Percentiles rank a stretch among this genome's conserved stretches.
These are phyloP conservation scores for Vanrija sp. DNA, from an alignment of 1,284 basidiomycete species.

Conservation along the genomic window DNA sequence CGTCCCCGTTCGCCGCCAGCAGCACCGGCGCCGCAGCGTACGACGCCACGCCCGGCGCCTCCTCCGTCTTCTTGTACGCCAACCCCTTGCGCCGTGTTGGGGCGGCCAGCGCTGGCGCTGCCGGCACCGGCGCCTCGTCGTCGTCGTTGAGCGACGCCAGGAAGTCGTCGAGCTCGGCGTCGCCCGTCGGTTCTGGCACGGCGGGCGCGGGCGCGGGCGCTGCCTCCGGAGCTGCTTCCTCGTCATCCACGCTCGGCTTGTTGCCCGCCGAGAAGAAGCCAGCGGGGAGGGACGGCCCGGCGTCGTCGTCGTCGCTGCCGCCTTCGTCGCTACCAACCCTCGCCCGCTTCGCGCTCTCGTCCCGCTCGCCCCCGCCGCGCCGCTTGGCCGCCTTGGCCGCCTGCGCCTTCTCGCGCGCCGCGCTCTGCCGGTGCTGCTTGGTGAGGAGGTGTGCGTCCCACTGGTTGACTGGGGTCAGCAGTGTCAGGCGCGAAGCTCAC, in stretches of 20 bases:
- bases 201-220: not conserved
- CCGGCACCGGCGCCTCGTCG: constrained; percentile 1
- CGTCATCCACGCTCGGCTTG: constrained; percentile 3
- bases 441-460: constrained; percentile 49
- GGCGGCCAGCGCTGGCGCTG: constrained; percentile 7
- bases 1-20: constrained; percentile 7
- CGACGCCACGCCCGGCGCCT: constrained; percentile 35
- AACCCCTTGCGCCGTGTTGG: constrained; percentile 11
- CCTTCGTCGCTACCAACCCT: constrained; percentile 11
- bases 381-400: constrained; percentile 23
- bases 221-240: not conserved
- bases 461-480: constrained; percentile 38
- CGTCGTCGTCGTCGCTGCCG: constrained; percentile 1
- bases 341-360: constrained; percentile 19
- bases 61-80: constrained; percentile 24
- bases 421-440: constrained; percentile 47
- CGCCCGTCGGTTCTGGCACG: constrained; percentile 25
- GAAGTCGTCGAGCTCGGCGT: constrained; percentile 48
- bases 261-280: constrained; percentile 41
- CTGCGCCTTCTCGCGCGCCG: constrained; percentile 37
- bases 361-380: constrained; percentile 4
- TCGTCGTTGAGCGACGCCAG: constrained; percentile 41
- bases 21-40: constrained; percentile 46
- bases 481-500: constrained; percentile 22
- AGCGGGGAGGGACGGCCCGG: constrained; percentile 21